Percentiles rank a stretch among this genome's conserved stretches.
Evolutionary conservation across 495 filamentous ascomycete genomes (phyloP).

Genomic region (Neurospora sp.): DNA sequence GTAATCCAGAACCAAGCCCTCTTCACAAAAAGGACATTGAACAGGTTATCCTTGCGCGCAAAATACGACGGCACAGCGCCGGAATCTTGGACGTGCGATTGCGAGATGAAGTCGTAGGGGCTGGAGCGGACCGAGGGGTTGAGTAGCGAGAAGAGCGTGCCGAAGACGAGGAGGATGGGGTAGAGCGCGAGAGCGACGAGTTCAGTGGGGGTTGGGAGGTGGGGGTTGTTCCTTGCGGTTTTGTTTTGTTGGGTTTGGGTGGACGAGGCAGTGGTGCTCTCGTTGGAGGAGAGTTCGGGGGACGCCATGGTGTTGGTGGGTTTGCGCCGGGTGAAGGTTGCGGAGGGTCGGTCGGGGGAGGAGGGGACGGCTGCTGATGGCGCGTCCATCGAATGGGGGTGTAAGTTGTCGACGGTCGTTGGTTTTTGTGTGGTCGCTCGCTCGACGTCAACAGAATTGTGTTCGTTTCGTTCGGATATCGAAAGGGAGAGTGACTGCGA

Average conservation of each 20-base stretch:
- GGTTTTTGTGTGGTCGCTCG: background rate
- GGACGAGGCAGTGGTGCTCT: background rate
- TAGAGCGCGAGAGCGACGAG: conserved; percentile 54
- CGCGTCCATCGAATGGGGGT: conserved; percentile 1
- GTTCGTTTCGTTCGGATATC: background rate
- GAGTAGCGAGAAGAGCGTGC: conserved; percentile 68
- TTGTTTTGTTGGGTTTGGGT: background rate
- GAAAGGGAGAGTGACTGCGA: background rate
- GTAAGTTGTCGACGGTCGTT: background rate
- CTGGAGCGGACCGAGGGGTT: conserved; percentile 52
- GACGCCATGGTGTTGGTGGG: background rate
- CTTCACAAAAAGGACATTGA: conserved; percentile 91
- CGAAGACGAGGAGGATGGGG: conserved; percentile 64
- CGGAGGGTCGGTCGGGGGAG: background rate
- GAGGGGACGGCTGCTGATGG: background rate
- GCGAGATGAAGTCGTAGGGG: conserved; percentile 44
- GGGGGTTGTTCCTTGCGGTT: conserved; percentile 28
- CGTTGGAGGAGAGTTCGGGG: background rate
- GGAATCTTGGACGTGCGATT: conserved; percentile 41
- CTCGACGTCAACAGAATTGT: background rate
- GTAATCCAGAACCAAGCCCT: conserved; percentile 89
- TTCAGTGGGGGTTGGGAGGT: conserved; percentile 54
- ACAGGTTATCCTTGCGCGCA: conserved; percentile 78
- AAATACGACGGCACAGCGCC: conserved; percentile 72
- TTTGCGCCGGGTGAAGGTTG: conserved; percentile 3